Evolutionary conservation across 345 rosid genomes (phyloP).

Genomic region (Microthlaspi erraticum): DNA sequence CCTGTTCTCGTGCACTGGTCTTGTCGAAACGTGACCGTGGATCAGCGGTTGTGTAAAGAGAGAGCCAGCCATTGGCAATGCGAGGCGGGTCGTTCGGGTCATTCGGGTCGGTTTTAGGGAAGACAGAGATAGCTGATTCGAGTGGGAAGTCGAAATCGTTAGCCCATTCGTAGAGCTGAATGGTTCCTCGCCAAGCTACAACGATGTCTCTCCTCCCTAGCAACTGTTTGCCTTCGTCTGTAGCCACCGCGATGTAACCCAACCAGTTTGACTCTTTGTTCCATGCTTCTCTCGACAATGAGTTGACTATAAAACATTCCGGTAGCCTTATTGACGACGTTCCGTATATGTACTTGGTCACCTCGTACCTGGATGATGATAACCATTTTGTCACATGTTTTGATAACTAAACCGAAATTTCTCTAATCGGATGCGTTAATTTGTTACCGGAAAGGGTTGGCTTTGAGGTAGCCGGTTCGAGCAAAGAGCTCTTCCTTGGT

Average conservation of each 20-base stretch:
- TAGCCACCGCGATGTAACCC: constrained; percentile 57
- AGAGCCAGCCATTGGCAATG: constrained; percentile 48
- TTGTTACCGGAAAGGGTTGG: constrained; percentile 48
- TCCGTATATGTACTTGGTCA: constrained; percentile 52
- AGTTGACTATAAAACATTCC: constrained; percentile 42
- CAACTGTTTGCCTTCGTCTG: constrained; percentile 50
- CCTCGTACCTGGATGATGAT: constrained; percentile 42
- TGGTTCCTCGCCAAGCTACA: constrained; percentile 60
- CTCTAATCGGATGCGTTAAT: neutral
- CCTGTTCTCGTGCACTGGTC: constrained; percentile 56
- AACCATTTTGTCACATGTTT: constrained; percentile 8
- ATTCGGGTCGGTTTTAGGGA: constrained; percentile 30
- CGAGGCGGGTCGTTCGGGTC: constrained; percentile 25
- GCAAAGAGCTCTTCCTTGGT: constrained; percentile 47
- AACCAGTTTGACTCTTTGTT: constrained; percentile 50
- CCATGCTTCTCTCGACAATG: constrained; percentile 49
- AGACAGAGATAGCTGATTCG: constrained; percentile 42
- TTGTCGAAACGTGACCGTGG: constrained; percentile 42
- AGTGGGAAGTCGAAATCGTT: constrained; percentile 42
- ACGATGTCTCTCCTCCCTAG: constrained; percentile 61
- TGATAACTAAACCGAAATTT: neutral
- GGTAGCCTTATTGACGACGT: constrained; percentile 52
- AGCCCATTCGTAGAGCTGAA: constrained; percentile 47
- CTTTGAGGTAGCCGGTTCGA: constrained; percentile 43
- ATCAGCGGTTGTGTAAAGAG: constrained; percentile 46